Evolutionary conservation across 345 rosid species (phyloP).

Genomic region (Salix dunnii): DNA sequence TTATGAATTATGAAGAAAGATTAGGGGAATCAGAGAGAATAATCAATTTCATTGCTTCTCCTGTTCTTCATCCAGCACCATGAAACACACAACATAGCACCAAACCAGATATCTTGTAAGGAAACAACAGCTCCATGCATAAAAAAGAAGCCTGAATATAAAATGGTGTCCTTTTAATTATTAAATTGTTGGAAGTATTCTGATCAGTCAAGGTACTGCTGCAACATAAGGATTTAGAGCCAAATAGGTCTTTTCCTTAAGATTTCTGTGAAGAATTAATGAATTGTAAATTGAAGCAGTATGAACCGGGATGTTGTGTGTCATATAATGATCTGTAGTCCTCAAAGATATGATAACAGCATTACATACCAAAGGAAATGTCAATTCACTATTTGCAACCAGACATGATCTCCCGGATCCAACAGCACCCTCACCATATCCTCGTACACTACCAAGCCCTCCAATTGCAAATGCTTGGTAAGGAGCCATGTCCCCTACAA

Average conservation of each 20-base stretch:
- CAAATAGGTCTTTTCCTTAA: not conserved
- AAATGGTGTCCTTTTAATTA: not conserved
- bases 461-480: constrained; percentile 96
- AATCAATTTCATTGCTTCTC: not conserved
- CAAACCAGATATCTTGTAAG: not conserved
- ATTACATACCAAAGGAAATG: constrained; percentile 69
- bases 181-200: not conserved
- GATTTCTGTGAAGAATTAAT: not conserved
- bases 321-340: not conserved
- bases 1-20: not conserved
- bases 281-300: not conserved
- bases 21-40: not conserved
- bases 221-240: not conserved
- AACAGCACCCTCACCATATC: constrained; percentile 93
- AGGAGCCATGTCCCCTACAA: constrained; percentile 99
- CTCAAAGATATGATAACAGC: not conserved
- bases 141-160: not conserved
- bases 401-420: constrained; percentile 94
- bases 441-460: constrained; percentile 81
- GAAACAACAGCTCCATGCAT: not conserved
- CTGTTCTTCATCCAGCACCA: not conserved
- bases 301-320: not conserved
- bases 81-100: not conserved
- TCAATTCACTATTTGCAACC: constrained; percentile 74
- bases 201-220: not conserved